Conservation (phyloP, 2,329 filamentous ascomycete genomes). For the Achaetomium macrosporum region DNA sequence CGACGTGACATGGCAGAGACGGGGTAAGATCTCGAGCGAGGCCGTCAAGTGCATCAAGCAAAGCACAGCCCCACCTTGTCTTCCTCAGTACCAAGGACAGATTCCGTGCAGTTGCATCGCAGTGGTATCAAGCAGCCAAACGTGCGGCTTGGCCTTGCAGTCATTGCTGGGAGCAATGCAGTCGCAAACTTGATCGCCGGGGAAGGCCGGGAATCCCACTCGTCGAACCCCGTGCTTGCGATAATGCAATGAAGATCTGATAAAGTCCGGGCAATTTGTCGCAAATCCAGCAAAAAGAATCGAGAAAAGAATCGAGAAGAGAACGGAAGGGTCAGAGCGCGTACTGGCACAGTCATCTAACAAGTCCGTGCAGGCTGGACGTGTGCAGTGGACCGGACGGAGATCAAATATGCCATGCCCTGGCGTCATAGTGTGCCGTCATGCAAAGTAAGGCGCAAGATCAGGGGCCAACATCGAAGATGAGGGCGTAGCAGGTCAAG, state of each 20-base stretch:
- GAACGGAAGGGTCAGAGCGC: constrained; percentile 5
- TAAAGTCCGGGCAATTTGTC: constrained; percentile 1
- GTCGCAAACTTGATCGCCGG: background rate
- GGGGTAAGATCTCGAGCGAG: background rate
- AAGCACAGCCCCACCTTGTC: constrained; percentile 11
- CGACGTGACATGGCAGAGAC: too few relatives aligned
- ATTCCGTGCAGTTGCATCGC: background rate
- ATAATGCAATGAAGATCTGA: background rate
- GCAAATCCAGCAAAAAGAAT: background rate
- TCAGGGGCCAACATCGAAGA: constrained; percentile 11
- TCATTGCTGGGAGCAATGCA: background rate
- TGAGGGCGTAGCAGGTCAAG: constrained; percentile 17
- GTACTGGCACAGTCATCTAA: constrained; percentile 20
- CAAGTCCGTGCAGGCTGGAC: constrained; percentile 7
- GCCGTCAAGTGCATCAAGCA: constrained; percentile 10
- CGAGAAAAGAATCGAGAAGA: background rate
- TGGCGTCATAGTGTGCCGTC: constrained; percentile 11
- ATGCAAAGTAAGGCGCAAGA: constrained; percentile 14
- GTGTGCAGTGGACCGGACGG: background rate
- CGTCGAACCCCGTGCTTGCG: background rate
- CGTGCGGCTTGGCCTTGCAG: background rate
- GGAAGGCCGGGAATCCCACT: background rate
- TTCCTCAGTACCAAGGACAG: background rate
- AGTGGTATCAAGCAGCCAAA: constrained; percentile 2
- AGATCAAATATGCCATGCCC: constrained; percentile 12